Base-by-base conservation (phyloP, 1,284 basidiomycete species). In the Coriolopsis trogii region DNA sequence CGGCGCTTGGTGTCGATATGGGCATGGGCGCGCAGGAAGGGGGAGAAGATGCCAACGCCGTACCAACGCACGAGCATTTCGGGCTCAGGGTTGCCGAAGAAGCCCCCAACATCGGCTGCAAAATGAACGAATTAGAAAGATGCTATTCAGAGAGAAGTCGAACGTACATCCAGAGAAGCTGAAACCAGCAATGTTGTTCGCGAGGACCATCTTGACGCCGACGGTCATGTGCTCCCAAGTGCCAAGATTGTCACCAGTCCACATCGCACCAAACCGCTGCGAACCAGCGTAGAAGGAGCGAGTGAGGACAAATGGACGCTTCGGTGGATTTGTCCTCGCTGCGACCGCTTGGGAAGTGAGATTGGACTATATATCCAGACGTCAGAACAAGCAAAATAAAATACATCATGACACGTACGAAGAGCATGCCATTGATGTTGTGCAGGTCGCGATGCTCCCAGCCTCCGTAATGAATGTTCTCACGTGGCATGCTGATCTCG, bases 61-160 rank as follows among this genome's bases (percentile, higher is more conserved):
- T 99, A 98, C 96, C 96, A 99, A 31, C 97, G 82, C 7, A 96
- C 87, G 25, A 99, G 86, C 84, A 98, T 93, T 67, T 99, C 96
- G 1, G 88, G 80, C 33, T 88, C 82, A 0, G 97, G 96, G 70
- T 99, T 97, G 41, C 96, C 96, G 67, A 99, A 99, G 85, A 98
- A 99, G 15, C 96, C 96, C 33, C 96, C 95, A 41, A 98, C 93
- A 65, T 99, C 96, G 51, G 96, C 93, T 95, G 61, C 6, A 38
- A 41, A 33, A 23, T 25, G 26, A 6, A 15, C 25, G 26, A 6
- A 15, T 26, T 20, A 43, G 45, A 13, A 31, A 29, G 26, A 8
- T 36, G n/a, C 16, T 9, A 6, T 8, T 24, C 13, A 21, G 5
- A 7, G 18, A 9, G 25, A 36, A 8, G 38, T 29, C 24, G 16